Evolutionary conservation across 2,329 filamentous ascomycete species (phyloP).

Genomic region (Claviceps lovelessii): DNA sequence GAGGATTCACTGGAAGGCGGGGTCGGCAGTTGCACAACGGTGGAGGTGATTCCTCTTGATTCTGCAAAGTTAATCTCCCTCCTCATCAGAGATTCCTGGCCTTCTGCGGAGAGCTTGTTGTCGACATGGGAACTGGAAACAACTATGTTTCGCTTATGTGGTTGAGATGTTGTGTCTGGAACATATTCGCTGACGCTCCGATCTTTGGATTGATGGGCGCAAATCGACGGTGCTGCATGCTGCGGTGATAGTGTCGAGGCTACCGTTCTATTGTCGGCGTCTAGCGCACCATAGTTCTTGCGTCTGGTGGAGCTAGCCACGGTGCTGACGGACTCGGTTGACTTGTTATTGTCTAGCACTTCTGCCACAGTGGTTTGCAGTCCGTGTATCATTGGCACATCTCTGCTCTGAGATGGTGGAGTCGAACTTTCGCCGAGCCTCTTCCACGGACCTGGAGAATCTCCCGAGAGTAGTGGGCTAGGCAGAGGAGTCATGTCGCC

Average conservation of each 20-base stretch:
- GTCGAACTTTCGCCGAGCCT: conserved; percentile 32
- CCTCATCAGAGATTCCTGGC: conserved; percentile 38
- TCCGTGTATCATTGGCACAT: conserved; percentile 12
- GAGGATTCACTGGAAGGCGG: conserved; percentile 70
- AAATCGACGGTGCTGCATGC: conserved; percentile 9
- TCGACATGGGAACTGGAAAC: conserved; percentile 48
- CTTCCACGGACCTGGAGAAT: conserved; percentile 55
- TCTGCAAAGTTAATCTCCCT: conserved; percentile 72
- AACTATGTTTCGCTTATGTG: conserved; percentile 58
- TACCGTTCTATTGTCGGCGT: conserved; percentile 17
- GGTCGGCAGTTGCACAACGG: conserved; percentile 53
- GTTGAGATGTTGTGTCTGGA: conserved; percentile 55
- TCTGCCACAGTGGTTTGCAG: conserved; percentile 28
- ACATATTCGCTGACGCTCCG: conserved; percentile 81
- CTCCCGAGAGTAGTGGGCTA: conserved; percentile 52
- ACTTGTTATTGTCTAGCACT: conserved; percentile 37
- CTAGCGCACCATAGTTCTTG: conserved; percentile 34
- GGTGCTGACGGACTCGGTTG: conserved; percentile 29
- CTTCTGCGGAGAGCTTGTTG: conserved; percentile 20
- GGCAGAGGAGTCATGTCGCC: conserved; percentile 66
- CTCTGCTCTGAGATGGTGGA: conserved; percentile 23
- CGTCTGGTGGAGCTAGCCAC: conserved; percentile 40
- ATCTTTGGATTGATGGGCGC: conserved; percentile 46
- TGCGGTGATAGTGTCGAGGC: conserved; percentile 12
- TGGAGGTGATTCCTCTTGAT: conserved; percentile 54